phyloP scores from a whole-genome alignment of 352 stramenopile species.

The Pythium rishiriense region DNA sequence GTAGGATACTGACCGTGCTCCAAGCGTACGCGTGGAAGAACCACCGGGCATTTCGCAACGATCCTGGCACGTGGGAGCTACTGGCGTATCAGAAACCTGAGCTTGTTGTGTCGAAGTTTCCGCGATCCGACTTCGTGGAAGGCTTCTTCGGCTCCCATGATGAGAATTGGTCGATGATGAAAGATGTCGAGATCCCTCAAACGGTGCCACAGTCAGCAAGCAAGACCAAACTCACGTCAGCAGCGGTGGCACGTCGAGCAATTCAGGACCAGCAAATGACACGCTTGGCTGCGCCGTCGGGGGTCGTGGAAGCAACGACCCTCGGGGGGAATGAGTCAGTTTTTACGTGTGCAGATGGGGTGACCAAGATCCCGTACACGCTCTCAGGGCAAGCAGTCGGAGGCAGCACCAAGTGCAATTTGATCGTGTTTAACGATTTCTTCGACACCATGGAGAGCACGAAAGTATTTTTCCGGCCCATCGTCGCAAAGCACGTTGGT shows the following conservation, averaged over 20 bases:
- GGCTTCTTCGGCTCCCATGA: constrained; percentile 4
- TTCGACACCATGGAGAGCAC: constrained; percentile 92
- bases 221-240: constrained; percentile 18
- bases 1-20: constrained; percentile 55
- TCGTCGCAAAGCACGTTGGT: constrained; percentile 78
- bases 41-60: constrained; percentile 36
- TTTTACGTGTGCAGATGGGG: constrained; percentile 73
- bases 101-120: constrained; percentile 16
- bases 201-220: neutral
- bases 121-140: constrained; percentile 2
- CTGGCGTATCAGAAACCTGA: constrained; percentile 59
- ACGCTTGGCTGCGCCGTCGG: constrained; percentile 49
- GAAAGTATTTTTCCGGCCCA: constrained; percentile 83
- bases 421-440: constrained; percentile 92
- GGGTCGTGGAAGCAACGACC: constrained; percentile 35
- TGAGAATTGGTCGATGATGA: neutral
- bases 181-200: neutral
- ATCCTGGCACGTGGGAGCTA: constrained; percentile 41
- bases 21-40: constrained; percentile 76
- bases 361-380: constrained; percentile 83
- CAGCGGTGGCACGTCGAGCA: constrained; percentile 39
- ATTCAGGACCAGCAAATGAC: constrained; percentile 82
- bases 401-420: constrained; percentile 69
- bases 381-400: constrained; percentile 70
- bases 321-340: constrained; percentile 31